Conservation (phyloP, 805 yeast species). For the Metschnikowia bowlesiae region DNA sequence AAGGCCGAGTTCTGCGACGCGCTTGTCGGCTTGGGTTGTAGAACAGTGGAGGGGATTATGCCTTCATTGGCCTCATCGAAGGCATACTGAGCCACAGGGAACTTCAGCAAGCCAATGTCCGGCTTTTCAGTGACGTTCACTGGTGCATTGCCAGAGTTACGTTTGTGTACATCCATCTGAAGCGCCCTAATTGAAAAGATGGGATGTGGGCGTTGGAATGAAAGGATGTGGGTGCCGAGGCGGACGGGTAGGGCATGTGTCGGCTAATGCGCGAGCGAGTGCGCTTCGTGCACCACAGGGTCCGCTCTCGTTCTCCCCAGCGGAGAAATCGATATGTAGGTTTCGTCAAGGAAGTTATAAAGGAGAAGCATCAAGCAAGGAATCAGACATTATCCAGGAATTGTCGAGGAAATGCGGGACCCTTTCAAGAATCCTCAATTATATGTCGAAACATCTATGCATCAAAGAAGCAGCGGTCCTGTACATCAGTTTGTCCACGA, state of each 20-base stretch:
- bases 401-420: too few relatives aligned
- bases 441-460: too few relatives aligned
- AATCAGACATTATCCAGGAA: too few relatives aligned
- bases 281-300: too few relatives aligned
- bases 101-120: not conserved
- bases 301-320: too few relatives aligned
- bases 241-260: not conserved
- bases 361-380: too few relatives aligned
- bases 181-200: not conserved
- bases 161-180: conserved; percentile 16
- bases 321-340: too few relatives aligned
- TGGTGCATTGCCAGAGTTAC: conserved; percentile 2
- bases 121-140: conserved; percentile 5
- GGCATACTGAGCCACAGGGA: conserved; percentile 17
- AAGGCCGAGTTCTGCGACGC: not conserved
- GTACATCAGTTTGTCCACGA: not conserved
- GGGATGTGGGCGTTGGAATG: not conserved
- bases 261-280: not conserved
- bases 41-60: conserved; percentile 26
- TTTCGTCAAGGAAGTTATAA: too few relatives aligned
- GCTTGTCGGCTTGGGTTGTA: conserved; percentile 1
- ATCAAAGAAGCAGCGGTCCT: too few relatives aligned
- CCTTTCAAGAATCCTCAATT: too few relatives aligned
- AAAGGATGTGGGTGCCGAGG: not conserved
- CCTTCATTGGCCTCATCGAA: conserved; percentile 34